Base-by-base conservation (phyloP, 2,329 filamentous ascomycete species). In the Colletotrichum eleusines region DNA sequence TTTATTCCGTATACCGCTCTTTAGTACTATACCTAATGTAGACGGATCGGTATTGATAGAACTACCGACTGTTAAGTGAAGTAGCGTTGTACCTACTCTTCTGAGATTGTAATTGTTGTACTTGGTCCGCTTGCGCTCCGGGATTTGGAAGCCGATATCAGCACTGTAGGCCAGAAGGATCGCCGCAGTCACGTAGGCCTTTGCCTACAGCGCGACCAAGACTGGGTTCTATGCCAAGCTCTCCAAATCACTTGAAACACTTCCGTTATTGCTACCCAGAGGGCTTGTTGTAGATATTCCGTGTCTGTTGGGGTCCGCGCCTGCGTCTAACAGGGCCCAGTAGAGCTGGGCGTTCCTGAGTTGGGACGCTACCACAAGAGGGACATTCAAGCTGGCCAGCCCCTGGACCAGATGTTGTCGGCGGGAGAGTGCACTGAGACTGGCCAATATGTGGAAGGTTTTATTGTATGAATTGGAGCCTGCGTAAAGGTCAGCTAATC, bases 301-400 rank as follows among this genome's bases (percentile, higher is more conserved):
- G 42, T 28, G 7, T 26, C 68, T 50, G 58, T 61, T 51, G 9
- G 62, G 38, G 18, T 40, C 26, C 8, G 53, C 53, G 14, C 53
- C 62, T 38, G 35, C 28, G 12, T 65, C 62, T 31, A 65, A 28
- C 5, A 58, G 31, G 14, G 53, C 62, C 62, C 62, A 58, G 40
- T 53, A 65, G 20, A 65, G 28, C 40, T 31, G 20, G 12, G 62
- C 40, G 11, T 58, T 65, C 28, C 62, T 50, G 11, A 65, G 62
- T 40, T 40, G 40, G 3, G 62, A 35, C 18, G 62, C 53, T 58
- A 58, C 40, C 16, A 58, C 40, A 7, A 65, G 51, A 2, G 62
- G 62, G 2, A 65, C 5, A 31, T 50, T 33, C 6, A 48, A 28
- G 6, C 28, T 26, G 46, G 46, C 18, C 5, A 26, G 0, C 16